Base-by-base conservation (phyloP, 129 eudicot species). In the Ambrosia trifida region DNA sequence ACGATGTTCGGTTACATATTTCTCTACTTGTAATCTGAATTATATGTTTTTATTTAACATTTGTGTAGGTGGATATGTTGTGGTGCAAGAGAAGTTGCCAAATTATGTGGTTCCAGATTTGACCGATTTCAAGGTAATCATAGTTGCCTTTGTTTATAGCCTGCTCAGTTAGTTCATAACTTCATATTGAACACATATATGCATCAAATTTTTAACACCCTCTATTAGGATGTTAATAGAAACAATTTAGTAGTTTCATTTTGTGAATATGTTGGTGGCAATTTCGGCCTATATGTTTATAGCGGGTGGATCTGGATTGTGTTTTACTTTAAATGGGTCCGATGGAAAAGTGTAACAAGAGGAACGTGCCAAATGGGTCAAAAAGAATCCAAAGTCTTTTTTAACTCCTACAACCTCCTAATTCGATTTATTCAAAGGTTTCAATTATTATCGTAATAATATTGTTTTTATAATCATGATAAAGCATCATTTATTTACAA, bases 51-150 rank as follows among this genome's bases (percentile, higher is more conserved):
- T 62, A 5, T 19, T 32, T 66, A 20, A 20, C 19, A 56, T 81
- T 18, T 41, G 14, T 83, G 78, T 76, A 89, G 96, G 96, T 76
- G 88, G 96, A 41, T 87, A 86, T 70, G 96, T 89, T 38, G 87
- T 90, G 79, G 80, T 83, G 80, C 91, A 85, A 72, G 95, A 87
- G 76, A 90, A 87, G 75, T 41, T 90, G 57, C 97, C 97, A 38
- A 85, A 81, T 75, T 90, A 87, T 80, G 89, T 90, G 32, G 95
- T 90, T 16, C 97, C 97, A 13, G 97, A 90, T 90, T 74, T 90
- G 76, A 90, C 97, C 0, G 95, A 86, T 76, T 90, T 90, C 76
- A 87, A 90, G 91, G 95, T 90, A 70, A 76, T 28, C n/a, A 45
- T 54, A 2, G 11, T 50, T 28, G 16, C 38, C 38, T 66, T 9